Conservation (phyloP, 192 early-diverging fungal genomes). For the Coemansia sp. region DNA sequence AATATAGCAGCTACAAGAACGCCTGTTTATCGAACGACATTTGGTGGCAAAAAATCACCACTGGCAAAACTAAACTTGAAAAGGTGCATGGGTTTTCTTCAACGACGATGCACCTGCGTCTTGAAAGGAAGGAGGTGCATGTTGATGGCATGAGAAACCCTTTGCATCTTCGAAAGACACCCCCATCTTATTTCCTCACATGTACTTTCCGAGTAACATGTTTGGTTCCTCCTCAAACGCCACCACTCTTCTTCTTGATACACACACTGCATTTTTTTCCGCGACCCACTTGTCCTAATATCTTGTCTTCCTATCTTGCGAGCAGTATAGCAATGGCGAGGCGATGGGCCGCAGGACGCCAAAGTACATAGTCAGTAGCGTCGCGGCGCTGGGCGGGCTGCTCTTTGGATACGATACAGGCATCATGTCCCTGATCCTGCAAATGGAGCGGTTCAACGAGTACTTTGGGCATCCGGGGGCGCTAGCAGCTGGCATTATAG, state of each 20-base stretch:
- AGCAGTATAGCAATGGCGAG: conserved; percentile 7
- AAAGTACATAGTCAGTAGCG: conserved; percentile 21
- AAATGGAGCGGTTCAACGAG: conserved; percentile 60
- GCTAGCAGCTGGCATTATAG: conserved; percentile 57
- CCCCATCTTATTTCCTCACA: background rate
- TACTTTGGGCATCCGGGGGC: conserved; percentile 59
- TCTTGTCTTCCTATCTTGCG: background rate
- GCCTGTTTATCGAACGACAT: background rate
- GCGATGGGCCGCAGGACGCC: conserved; percentile 18
- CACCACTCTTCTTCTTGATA: background rate
- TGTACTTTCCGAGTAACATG: background rate
- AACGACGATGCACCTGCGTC: background rate
- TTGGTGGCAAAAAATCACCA: background rate
- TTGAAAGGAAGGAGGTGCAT: too few species aligned
- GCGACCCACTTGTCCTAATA: too few species aligned
- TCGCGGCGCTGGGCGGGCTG: conserved; percentile 25
- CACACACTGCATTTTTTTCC: background rate
- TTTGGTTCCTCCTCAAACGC: background rate
- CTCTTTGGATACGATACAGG: conserved; percentile 31
- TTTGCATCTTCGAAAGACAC: background rate
- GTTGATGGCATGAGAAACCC: background rate
- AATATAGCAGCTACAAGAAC: too few species aligned
- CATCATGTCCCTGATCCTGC: conserved; percentile 42
- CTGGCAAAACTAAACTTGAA: background rate
- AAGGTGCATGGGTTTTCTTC: background rate